These are phyloP conservation scores for Tricholoma flavovirens DNA, from an alignment of 768 basidiomycete species.

Conservation along the genomic window DNA sequence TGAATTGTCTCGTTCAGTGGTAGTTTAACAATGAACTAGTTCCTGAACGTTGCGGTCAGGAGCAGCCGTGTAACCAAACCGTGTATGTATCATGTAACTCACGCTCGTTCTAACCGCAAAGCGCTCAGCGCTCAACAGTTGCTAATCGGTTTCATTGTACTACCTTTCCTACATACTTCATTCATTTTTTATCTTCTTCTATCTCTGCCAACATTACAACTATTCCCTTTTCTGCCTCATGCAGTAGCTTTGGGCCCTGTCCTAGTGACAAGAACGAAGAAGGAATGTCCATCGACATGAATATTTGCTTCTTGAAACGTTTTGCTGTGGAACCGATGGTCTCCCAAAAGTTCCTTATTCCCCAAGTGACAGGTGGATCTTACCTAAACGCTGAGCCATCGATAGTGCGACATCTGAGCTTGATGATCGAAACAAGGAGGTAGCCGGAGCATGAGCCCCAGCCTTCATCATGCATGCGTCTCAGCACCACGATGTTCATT, in stretches of 20 bases:
- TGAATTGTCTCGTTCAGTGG: not conserved
- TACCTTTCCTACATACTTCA: not conserved
- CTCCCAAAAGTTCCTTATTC: slow-evolving; percentile 8
- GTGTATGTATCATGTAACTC: not conserved
- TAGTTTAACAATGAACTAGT: not conserved
- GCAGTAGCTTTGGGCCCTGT: slow-evolving; percentile 40
- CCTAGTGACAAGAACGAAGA: slow-evolving; percentile 37
- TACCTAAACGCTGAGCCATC: slow-evolving; percentile 81
- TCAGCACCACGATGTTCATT: slow-evolving; percentile 7
- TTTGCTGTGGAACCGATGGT: slow-evolving; percentile 38
- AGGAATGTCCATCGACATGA: slow-evolving; percentile 61
- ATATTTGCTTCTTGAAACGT: slow-evolving; percentile 62
- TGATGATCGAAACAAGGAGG: slow-evolving; percentile 58
- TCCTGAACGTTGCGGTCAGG: not conserved
- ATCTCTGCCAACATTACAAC: slow-evolving; percentile 39
- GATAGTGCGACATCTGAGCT: slow-evolving; percentile 58
- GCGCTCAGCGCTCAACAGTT: not conserved
- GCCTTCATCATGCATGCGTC: slow-evolving; percentile 16
- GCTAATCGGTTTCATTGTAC: slow-evolving; percentile 3
- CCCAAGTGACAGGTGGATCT: slow-evolving; percentile 15
- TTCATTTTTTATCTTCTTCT: slow-evolving; percentile 4
- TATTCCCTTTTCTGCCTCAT: slow-evolving; percentile 59
- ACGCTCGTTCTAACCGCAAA: not conserved
- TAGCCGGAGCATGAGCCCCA: slow-evolving; percentile 41
- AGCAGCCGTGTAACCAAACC: slow-evolving; percentile 1